Conservation (phyloP, 2,329 filamentous ascomycete genomes). For the Colletotrichum sp. region DNA sequence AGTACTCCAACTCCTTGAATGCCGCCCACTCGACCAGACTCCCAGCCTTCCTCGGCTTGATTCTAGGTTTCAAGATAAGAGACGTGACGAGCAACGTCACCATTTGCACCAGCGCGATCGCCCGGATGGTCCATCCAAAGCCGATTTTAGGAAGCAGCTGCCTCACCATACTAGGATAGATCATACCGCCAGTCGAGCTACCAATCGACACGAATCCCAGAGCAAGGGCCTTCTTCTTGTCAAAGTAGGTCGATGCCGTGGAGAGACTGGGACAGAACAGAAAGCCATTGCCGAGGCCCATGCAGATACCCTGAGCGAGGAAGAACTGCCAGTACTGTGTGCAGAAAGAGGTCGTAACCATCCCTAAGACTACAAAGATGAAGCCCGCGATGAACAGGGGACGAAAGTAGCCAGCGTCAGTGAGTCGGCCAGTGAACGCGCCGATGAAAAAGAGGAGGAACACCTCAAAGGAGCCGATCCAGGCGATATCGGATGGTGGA, state of each 20-base stretch:
- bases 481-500: constrained; percentile 51
- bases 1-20: constrained; percentile 51
- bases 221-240: constrained; percentile 58
- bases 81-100: constrained; percentile 42
- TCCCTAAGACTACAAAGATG: constrained; percentile 46
- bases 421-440: constrained; percentile 56
- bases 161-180: constrained; percentile 64
- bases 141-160: constrained; percentile 60
- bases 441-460: constrained; percentile 62
- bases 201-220: constrained; percentile 67
- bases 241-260: constrained; percentile 71
- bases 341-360: constrained; percentile 50
- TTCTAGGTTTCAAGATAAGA: constrained; percentile 43
- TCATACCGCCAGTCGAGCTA: constrained; percentile 58
- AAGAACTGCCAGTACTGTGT: constrained; percentile 61
- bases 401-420: constrained; percentile 59
- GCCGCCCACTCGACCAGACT: constrained; percentile 49
- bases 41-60: constrained; percentile 45
- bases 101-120: constrained; percentile 64
- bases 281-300: constrained; percentile 64
- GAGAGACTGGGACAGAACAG: constrained; percentile 70
- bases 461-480: constrained; percentile 60
- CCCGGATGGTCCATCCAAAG: constrained; percentile 63
- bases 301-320: constrained; percentile 58
- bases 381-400: constrained; percentile 45